A percentile compares a stretch with the other conserved stretches of the same genome.
These are phyloP conservation scores for Fusarium sp. DNA, from an alignment of 2,329 filamentous ascomycete genomes.

Conservation along the genomic window DNA sequence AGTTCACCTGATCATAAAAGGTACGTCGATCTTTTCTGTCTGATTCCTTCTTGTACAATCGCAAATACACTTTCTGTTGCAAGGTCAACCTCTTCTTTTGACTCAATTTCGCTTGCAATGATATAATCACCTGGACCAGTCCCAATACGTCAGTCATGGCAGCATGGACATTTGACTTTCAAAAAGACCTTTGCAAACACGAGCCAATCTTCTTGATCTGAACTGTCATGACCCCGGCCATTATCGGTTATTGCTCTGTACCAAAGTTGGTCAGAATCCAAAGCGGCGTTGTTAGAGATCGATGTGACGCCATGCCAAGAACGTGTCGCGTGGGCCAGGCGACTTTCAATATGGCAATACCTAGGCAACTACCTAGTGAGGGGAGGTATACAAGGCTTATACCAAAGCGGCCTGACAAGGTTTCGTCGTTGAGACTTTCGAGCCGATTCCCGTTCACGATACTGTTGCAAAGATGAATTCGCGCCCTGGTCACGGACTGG, in stretches of 20 bases:
- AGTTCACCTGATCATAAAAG: slow-evolving; percentile 63
- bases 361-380: background rate
- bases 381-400: background rate
- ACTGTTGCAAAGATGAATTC: background rate
- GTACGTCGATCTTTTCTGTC: slow-evolving; percentile 51
- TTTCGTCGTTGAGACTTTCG: background rate
- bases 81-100: background rate
- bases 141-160: background rate
- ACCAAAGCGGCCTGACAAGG: background rate
- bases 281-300: slow-evolving; percentile 19
- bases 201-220: background rate
- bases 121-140: background rate
- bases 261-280: slow-evolving; percentile 14
- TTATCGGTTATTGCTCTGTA: slow-evolving; percentile 11
- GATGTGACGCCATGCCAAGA: slow-evolving; percentile 27
- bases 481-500: slow-evolving; percentile 1
- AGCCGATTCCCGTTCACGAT: background rate
- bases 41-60: background rate
- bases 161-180: background rate
- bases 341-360: slow-evolving; percentile 3
- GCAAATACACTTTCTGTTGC: background rate
- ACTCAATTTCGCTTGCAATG: slow-evolving; percentile 3
- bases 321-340: slow-evolving; percentile 4
- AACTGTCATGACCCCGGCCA: background rate
- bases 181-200: background rate